These are phyloP conservation scores for Xylaria sp. DNA, from an alignment of 2,329 filamentous ascomycete genomes.

Conservation along the genomic window DNA sequence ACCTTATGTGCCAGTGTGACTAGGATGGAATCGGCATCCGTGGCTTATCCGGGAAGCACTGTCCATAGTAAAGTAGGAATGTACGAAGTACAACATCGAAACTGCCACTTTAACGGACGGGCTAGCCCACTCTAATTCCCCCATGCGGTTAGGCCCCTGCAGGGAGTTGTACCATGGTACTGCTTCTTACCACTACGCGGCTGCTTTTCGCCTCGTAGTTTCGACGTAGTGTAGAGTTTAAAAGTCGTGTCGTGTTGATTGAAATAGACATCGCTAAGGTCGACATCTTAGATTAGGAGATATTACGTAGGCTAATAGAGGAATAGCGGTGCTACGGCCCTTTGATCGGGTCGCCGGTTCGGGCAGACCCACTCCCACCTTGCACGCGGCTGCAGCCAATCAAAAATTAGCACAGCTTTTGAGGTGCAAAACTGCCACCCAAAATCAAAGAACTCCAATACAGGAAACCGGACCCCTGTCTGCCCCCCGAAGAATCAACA, in stretches of 20 bases:
- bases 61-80: neutral
- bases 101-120: no score
- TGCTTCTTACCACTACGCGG: no score
- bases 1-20: neutral
- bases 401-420: slow-evolving; percentile 25
- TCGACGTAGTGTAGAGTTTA: no score
- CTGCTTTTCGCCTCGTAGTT: no score
- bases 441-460: slow-evolving; percentile 27
- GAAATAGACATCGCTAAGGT: no score
- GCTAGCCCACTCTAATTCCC: neutral
- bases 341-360: slow-evolving; percentile 3
- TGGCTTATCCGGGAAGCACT: neutral
- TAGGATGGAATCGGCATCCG: neutral
- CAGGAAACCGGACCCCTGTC: slow-evolving; percentile 33
- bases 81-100: no score
- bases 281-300: no score
- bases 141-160: neutral
- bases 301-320: neutral
- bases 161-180: no score
- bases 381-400: slow-evolving; percentile 27
- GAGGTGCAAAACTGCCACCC: slow-evolving; percentile 27
- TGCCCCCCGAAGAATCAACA: slow-evolving; percentile 28
- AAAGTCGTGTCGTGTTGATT: no score
- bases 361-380: slow-evolving; percentile 9
- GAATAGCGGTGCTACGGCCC: neutral